Conservation (phyloP, 2,329 filamentous ascomycete genomes). For the Talaromyces sp. region DNA sequence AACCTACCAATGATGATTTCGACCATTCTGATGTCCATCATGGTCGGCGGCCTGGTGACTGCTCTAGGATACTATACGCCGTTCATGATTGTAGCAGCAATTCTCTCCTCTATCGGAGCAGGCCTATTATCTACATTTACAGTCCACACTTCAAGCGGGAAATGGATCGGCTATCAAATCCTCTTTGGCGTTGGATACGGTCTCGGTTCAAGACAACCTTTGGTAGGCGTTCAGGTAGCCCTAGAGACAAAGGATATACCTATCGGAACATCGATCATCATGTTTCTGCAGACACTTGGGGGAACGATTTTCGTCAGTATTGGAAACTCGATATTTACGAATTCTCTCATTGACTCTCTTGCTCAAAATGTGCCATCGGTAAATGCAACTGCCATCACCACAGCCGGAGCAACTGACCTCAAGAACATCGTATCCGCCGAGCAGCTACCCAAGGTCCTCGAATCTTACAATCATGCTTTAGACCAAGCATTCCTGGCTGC, state of each 20-base stretch:
- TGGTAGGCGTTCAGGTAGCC: slow-evolving; percentile 26
- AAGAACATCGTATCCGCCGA: neutral
- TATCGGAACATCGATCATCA: slow-evolving; percentile 26
- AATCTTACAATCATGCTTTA: neutral
- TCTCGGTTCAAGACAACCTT: slow-evolving; percentile 26
- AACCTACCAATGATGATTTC: slow-evolving; percentile 46
- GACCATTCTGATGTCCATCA: slow-evolving; percentile 29
- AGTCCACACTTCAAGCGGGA: neutral
- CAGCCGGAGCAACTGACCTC: neutral
- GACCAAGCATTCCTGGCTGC: neutral
- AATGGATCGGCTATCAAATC: slow-evolving; percentile 35
- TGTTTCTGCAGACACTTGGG: slow-evolving; percentile 33
- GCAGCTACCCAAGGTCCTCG: neutral
- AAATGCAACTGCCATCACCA: neutral
- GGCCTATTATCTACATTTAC: slow-evolving; percentile 17
- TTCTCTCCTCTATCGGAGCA: slow-evolving; percentile 23
- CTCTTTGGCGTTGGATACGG: slow-evolving; percentile 30
- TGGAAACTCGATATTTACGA: slow-evolving; percentile 33
- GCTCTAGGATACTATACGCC: slow-evolving; percentile 28
- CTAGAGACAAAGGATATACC: slow-evolving; percentile 29
- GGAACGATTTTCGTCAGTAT: slow-evolving; percentile 31
- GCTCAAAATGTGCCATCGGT: neutral
- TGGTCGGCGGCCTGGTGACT: slow-evolving; percentile 30
- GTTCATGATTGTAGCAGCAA: slow-evolving; percentile 28
- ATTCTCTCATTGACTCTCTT: slow-evolving; percentile 17